phyloP scores from a whole-genome alignment of 225 moss, liverwort and hornwort genomes.

The Physcomitrium patens region DNA sequence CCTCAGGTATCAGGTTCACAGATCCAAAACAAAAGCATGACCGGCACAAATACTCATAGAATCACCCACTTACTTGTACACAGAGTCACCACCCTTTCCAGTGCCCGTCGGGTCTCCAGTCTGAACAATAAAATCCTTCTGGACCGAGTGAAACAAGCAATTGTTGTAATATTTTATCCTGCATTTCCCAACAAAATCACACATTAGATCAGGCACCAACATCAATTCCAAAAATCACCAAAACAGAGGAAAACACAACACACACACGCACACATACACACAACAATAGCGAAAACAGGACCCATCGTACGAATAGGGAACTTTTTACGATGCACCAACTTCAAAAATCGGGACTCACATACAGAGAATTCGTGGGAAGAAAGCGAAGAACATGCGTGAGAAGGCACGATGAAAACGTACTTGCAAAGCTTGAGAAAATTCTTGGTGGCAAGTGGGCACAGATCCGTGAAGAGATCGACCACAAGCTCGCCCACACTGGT shows the following conservation, averaged over 20 bases:
- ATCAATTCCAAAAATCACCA: neutral
- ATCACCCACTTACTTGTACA: slow-evolving; percentile 76
- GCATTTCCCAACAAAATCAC: slow-evolving; percentile 29
- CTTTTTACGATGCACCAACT: neutral
- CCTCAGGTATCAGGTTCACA: neutral
- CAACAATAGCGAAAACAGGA: no score
- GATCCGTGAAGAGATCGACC: slow-evolving; percentile 83
- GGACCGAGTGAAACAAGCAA: slow-evolving; percentile 88
- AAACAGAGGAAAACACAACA: neutral
- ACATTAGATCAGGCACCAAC: slow-evolving; percentile 7
- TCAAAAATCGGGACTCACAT: neutral
- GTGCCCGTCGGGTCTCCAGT: slow-evolving; percentile 90
- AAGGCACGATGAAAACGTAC: slow-evolving; percentile 38
- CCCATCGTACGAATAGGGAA: no score
- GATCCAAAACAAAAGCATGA: neutral
- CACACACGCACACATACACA: neutral
- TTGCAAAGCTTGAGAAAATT: slow-evolving; percentile 99
- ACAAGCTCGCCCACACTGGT: slow-evolving; percentile 96
- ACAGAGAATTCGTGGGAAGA: neutral
- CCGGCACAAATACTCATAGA: neutral
- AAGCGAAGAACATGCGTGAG: neutral
- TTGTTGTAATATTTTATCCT: slow-evolving; percentile 97
- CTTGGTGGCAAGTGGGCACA: slow-evolving; percentile 83
- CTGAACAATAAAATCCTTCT: slow-evolving; percentile 96
- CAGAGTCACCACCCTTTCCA: slow-evolving; percentile 91